Base-by-base conservation (phyloP, 805 yeast genomes). In the Schwanniomyces occidentalis region DNA sequence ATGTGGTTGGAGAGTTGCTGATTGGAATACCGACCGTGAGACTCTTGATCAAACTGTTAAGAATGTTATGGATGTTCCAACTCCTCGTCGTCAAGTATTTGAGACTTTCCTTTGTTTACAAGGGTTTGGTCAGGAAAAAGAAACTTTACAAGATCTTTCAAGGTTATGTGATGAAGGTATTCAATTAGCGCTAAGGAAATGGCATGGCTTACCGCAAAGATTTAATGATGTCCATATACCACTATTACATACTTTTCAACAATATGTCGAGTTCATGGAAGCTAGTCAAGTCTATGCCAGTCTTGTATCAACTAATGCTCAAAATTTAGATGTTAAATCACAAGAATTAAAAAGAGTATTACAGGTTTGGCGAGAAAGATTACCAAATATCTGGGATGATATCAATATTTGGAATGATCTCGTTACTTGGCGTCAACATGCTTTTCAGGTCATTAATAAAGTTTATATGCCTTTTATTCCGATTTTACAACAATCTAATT, bases 1-100 rank as follows among this genome's bases (percentile, higher is more conserved):
- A 58, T 95, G 99, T 73, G 99, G 98, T 24, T 93, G 99, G 99
- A 75, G 99, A 52, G 95, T 93, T 24, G 97, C 99, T 6, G 98
- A 93, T 53, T 93, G 99, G 99, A 83, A 82, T 41, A 82, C 95
- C 6, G 99, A 95, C 52, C 76, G 90, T 44, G 98, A 91, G 45
- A 93, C 98, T 0, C 67, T 93, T 24, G 97, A 90, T 53, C 96
- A 87, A 52, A 84, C 95, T 1, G 95, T 93, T 16, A 87, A 89
- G 59, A 85, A 95, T 27, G 95, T 93, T 4, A 89, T 93, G 96
- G 99, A 93, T 61, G 96, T 90, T 16, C 98, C 99, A 4, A 95
- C 99, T 0, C 98, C 99, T 2, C 75, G 99, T 46, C 76, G 99
- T 43, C 97, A 93, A 61, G 83, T 88, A 38, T 91, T 91, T 56